Conservation (phyloP, 2,329 filamentous ascomycete species). For the Fusarium coffeatum region DNA sequence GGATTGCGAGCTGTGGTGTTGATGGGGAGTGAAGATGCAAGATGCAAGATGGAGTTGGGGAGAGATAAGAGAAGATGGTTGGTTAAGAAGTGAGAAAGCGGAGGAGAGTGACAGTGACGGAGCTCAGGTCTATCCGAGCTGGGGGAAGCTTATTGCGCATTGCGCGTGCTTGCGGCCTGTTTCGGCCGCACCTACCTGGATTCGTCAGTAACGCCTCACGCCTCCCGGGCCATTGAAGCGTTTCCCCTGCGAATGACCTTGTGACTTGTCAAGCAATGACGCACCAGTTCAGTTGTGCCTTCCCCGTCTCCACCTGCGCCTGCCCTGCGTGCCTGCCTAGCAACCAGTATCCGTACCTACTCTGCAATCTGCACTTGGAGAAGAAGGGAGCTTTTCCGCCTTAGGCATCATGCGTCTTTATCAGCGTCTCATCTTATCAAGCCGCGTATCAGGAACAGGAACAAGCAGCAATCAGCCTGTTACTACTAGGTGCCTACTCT, state of each 20-base stretch:
- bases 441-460: constrained; percentile 29
- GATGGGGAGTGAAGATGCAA: constrained; percentile 35
- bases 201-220: constrained; percentile 35
- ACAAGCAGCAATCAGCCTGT: constrained; percentile 26
- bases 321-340: constrained; percentile 34
- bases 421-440: constrained; percentile 32
- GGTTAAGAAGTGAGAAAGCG: constrained; percentile 39
- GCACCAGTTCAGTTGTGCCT: constrained; percentile 43
- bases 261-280: constrained; percentile 47
- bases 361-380: neutral
- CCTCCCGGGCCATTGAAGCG: constrained; percentile 24
- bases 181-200: constrained; percentile 44
- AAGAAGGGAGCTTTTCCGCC: constrained; percentile 41
- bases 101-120: constrained; percentile 42
- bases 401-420: constrained; percentile 42
- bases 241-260: constrained; percentile 39
- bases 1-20: constrained; percentile 25
- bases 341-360: constrained; percentile 32
- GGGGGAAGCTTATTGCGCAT: constrained; percentile 44
- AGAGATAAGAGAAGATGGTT: constrained; percentile 43
- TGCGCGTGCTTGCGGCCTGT: constrained; percentile 45
- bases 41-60: constrained; percentile 40
- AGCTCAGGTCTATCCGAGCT: constrained; percentile 35
- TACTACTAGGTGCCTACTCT: neutral
- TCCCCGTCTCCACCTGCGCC: constrained; percentile 42